Percentiles rank a stretch among this genome's conserved stretches.
These are phyloP conservation scores for Scedosporium aurantiacum DNA, from an alignment of 2,329 filamentous ascomycete species.

Conservation along the genomic window DNA sequence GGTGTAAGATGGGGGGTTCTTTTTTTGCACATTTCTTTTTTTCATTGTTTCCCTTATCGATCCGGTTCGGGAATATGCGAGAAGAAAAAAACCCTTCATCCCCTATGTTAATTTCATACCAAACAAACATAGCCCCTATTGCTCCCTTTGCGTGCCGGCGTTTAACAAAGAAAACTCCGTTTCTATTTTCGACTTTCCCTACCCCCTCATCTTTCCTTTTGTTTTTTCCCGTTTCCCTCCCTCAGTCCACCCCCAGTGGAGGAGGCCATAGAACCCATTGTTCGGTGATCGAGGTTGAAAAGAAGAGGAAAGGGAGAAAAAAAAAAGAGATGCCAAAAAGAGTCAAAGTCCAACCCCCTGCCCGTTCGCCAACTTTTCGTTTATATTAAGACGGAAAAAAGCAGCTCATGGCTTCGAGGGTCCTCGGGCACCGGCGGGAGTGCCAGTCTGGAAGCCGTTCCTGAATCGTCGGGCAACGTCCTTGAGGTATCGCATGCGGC, in stretches of 20 bases:
- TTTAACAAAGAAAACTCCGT: slow-evolving; percentile 1
- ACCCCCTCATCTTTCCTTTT: not conserved
- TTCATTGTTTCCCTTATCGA: slow-evolving; percentile 1
- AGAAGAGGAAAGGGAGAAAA: not conserved
- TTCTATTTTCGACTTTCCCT: not conserved
- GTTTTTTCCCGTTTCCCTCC: not conserved
- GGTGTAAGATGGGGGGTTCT: not conserved
- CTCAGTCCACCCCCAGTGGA: not conserved
- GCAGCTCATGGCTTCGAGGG: slow-evolving; percentile 20
- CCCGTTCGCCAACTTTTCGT: slow-evolving; percentile 1
- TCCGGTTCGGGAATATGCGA: not conserved
- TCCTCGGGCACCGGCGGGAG: slow-evolving; percentile 73
- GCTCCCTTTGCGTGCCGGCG: not conserved
- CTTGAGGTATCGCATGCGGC: slow-evolving; percentile 93
- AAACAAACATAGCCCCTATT: slow-evolving; percentile 1
- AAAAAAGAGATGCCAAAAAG: not conserved
- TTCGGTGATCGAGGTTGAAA: not conserved
- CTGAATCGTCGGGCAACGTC: slow-evolving; percentile 84
- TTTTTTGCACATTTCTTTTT: slow-evolving; percentile 9
- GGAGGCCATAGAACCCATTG: not conserved
- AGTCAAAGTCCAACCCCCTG: not conserved
- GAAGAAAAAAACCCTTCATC: not conserved
- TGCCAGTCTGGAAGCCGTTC: slow-evolving; percentile 93
- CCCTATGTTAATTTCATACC: slow-evolving; percentile 1
- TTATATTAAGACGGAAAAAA: not conserved